Conservation (phyloP, 169 alveolate genomes). For the Cryptosporidium felis region DNA sequence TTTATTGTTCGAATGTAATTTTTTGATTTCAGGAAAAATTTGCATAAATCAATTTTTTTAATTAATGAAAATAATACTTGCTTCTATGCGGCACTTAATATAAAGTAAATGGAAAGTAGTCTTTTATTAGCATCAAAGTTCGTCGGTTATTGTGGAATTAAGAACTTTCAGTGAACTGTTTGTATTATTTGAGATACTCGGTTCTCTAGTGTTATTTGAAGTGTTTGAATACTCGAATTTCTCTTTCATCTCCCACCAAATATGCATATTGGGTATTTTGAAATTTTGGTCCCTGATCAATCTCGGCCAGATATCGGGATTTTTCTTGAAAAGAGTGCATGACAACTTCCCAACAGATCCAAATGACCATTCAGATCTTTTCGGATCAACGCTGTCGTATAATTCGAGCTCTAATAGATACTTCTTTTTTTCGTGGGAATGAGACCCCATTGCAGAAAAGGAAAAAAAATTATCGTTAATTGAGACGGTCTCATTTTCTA, state of each 20-base stretch:
- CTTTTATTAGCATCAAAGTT: neutral
- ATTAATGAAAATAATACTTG: constrained; percentile 7
- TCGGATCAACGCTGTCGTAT: constrained; percentile 78
- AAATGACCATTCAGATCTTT: constrained; percentile 81
- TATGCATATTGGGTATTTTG: constrained; percentile 86
- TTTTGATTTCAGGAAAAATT: neutral
- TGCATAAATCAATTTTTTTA: constrained; percentile 2
- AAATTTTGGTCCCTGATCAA: constrained; percentile 80
- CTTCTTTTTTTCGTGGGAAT: constrained; percentile 83
- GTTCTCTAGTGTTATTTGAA: neutral
- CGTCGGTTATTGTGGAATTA: neutral
- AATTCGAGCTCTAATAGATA: constrained; percentile 81
- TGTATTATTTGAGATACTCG: constrained; percentile 23
- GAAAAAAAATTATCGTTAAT: constrained; percentile 75
- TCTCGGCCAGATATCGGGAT: constrained; percentile 82
- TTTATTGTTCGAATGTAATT: neutral
- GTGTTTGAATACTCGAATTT: constrained; percentile 78
- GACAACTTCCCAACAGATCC: constrained; percentile 88
- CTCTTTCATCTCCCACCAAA: constrained; percentile 94
- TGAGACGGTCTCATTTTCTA: constrained; percentile 79
- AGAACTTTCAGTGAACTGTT: neutral
- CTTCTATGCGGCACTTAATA: too few relatives aligned
- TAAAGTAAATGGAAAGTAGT: too few relatives aligned
- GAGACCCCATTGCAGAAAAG: constrained; percentile 85
- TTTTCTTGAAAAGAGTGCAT: constrained; percentile 82